Evolutionary conservation across 108 stramenopile genomes (phyloP).

Genomic region (Epipyxis sp.): DNA sequence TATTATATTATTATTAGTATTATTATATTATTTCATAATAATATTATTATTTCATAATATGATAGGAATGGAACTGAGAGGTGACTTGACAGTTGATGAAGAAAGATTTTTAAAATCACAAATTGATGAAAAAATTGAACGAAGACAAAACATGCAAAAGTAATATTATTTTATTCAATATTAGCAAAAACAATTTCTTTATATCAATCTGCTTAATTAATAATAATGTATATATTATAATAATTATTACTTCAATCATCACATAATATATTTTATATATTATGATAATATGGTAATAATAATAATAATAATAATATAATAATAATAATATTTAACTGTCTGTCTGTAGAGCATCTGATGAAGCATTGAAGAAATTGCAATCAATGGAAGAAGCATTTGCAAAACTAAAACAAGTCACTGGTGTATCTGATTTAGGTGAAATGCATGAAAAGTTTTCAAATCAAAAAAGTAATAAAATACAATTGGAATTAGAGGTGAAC

Average conservation of each 20-base stretch:
- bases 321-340: too few relatives aligned
- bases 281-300: too few relatives aligned
- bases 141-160: not conserved
- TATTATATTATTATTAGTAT: too few relatives aligned
- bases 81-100: constrained; percentile 24
- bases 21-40: too few relatives aligned
- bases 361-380: constrained; percentile 7
- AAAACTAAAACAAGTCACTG: constrained; percentile 25
- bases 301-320: too few relatives aligned
- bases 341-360: not conserved
- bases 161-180: too few relatives aligned
- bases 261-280: too few relatives aligned
- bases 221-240: too few relatives aligned
- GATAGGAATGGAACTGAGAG: constrained; percentile 15
- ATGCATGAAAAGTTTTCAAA: constrained; percentile 31
- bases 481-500: constrained; percentile 25
- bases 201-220: too few relatives aligned
- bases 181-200: too few relatives aligned
- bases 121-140: not conserved
- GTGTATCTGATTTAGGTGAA: constrained; percentile 5
- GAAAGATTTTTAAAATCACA: constrained; percentile 7
- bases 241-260: too few relatives aligned
- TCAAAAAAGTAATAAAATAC: constrained; percentile 7
- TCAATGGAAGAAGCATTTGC: constrained; percentile 25
- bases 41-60: too few relatives aligned